A percentile compares a stretch with the other conserved stretches of the same genome.
Conservation (phyloP, 441 rosid genomes). For the Mallotus japonicus region DNA sequence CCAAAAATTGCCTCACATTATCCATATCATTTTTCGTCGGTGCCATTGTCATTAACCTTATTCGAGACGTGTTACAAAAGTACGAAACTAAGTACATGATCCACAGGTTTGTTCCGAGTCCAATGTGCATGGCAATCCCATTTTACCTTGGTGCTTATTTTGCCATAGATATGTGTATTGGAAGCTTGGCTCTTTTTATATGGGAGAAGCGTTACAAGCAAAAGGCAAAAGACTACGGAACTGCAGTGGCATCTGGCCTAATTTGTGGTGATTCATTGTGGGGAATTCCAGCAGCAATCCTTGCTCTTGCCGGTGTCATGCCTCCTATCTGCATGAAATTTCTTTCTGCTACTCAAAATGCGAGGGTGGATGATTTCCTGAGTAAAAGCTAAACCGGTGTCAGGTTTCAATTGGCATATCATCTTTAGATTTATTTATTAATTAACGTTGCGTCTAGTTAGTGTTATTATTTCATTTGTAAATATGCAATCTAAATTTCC, state of each 20-base stretch:
- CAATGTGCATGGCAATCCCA: conserved; percentile 73
- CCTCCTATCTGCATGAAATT: conserved; percentile 71
- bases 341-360: conserved; percentile 39
- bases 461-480: too few relatives aligned
- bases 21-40: conserved; percentile 49
- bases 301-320: conserved; percentile 40
- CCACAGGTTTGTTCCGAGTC: conserved; percentile 49
- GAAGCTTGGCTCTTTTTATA: conserved; percentile 53
- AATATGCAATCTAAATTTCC: too few relatives aligned
- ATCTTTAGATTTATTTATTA: too few relatives aligned
- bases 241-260: conserved; percentile 60
- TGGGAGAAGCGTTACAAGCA: conserved; percentile 45
- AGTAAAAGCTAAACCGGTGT: too few relatives aligned
- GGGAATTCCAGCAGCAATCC: conserved; percentile 60
- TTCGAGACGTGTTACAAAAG: conserved; percentile 26
- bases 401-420: too few relatives aligned
- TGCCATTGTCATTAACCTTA: conserved; percentile 45
- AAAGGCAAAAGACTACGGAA: conserved; percentile 38
- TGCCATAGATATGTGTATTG: conserved; percentile 63
- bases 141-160: conserved; percentile 62
- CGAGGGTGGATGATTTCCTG: conserved; percentile 41
- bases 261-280: conserved; percentile 68
- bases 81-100: conserved; percentile 35
- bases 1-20: conserved; percentile 58
- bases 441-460: too few relatives aligned